These are phyloP conservation scores for Leccinum broughii DNA, from an alignment of 768 basidiomycete species.

Conservation along the genomic window DNA sequence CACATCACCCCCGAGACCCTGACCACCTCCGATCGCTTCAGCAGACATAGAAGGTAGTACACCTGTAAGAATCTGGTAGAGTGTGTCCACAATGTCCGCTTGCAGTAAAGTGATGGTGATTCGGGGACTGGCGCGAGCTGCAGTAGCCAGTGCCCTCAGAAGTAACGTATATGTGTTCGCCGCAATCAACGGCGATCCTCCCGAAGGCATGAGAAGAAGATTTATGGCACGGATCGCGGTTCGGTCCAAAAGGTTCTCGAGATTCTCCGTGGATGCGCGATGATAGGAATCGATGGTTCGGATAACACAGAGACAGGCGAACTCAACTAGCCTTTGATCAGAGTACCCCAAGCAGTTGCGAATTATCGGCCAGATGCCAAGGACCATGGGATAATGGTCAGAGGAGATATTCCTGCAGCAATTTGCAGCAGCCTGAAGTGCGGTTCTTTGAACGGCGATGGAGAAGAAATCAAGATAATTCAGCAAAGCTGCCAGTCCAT, in stretches of 20 bases:
- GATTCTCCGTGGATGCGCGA: constrained; percentile 78
- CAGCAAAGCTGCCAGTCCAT: constrained; percentile 88
- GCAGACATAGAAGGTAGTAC: constrained; percentile 72
- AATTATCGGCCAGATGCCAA: constrained; percentile 89
- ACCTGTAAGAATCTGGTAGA: constrained; percentile 95
- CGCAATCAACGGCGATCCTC: constrained; percentile 83
- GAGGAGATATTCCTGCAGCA: constrained; percentile 91
- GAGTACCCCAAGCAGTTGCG: constrained; percentile 89
- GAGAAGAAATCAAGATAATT: constrained; percentile 99
- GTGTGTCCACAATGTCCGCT: constrained; percentile 87
- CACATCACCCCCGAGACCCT: constrained; percentile 83
- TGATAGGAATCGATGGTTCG: constrained; percentile 92
- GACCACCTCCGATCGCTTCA: constrained; percentile 56
- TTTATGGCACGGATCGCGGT: constrained; percentile 83
- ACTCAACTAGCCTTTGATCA: constrained; percentile 97
- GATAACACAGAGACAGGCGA: constrained; percentile 92
- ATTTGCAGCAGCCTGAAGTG: constrained; percentile 93
- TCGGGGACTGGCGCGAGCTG: constrained; percentile 84
- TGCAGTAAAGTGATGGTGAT: constrained; percentile 86
- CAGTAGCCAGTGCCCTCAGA: constrained; percentile 83
- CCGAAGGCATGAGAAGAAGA: constrained; percentile 79
- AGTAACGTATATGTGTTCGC: constrained; percentile 86
- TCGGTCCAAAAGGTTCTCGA: constrained; percentile 82
- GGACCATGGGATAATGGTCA: constrained; percentile 88
- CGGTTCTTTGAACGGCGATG: constrained; percentile 95